Base-by-base conservation (phyloP, 2,329 filamentous ascomycete genomes). In the Colletotrichum sp. region DNA sequence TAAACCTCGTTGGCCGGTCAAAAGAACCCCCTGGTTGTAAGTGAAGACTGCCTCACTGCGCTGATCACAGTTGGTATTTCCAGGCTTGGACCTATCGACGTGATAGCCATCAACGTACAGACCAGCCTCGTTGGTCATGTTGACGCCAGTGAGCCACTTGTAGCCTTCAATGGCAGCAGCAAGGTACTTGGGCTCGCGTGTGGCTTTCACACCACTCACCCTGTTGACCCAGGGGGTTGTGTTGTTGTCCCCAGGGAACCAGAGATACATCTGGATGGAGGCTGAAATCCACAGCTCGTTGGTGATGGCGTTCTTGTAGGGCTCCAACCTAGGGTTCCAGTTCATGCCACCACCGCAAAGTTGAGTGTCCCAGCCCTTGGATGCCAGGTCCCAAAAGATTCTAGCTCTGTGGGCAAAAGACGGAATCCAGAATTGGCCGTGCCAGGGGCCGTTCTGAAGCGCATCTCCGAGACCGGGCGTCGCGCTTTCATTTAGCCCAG, bases 241-340 rank as follows among this genome's bases (percentile, higher is more conserved):
- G 76, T 96, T 95, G 43, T 88, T 83, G 80, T 98, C 95, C 1
- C 95, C 94, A 0, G 96, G 95, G 77, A 96, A 97, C 80, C 96
- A 90, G 7, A 97, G 88, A 80, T 98, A 98, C 96, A 98, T 98
- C 67, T 89, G 90, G 43, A 96, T 90, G 27, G 94, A 97, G 0
- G 95, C 95, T 0, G 96, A 89, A 74, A 98, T 94, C 84, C 90
- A 98, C 2, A 98, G 89, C 81, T 98, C 92, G 80, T 98, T 98
- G 34, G 96, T 98, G 78, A 98, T 97, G 76, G 96, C 95, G 79
- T 98, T 98, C 81, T 98, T 98, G 86, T 98, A 98, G 0, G 95
- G 95, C 51, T 88, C 83, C 33, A 96, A 85, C 43, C 91, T 90
- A 4, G 95, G 95, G 77, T 94, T 97, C 96, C 96, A 98, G 16